Conservation (phyloP, 768 basidiomycete genomes). For the Mycena belliarum region DNA sequence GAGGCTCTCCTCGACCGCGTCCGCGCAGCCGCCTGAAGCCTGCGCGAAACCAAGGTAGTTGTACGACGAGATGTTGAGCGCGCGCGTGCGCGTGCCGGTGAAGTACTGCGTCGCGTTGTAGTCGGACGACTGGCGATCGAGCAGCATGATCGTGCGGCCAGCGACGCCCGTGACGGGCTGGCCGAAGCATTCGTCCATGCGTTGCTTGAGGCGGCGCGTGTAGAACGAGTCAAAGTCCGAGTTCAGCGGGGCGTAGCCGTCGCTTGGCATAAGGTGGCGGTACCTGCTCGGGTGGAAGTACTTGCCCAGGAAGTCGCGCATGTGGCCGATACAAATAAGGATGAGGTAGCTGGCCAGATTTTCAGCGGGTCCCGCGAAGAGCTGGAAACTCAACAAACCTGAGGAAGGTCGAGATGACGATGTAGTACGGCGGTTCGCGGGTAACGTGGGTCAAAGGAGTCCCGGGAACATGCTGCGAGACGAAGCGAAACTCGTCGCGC, state of each 20-base stretch:
- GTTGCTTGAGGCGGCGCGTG: constrained; percentile 90
- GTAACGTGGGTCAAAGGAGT: constrained; percentile 58
- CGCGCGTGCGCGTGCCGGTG: constrained; percentile 81
- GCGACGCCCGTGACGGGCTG: constrained; percentile 94
- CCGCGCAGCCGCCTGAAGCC: constrained; percentile 88
- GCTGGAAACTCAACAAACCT: constrained; percentile 6
- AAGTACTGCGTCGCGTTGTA: constrained; percentile 76
- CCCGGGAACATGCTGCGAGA: constrained; percentile 59
- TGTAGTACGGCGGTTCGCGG: constrained; percentile 90
- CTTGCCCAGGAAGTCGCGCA: constrained; percentile 95
- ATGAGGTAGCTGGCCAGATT: constrained; percentile 71
- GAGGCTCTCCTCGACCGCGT: constrained; percentile 86
- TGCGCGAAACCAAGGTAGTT: constrained; percentile 99
- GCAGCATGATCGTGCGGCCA: constrained; percentile 84
- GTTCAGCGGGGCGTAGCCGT: constrained; percentile 90
- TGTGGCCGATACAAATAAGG: constrained; percentile 87
- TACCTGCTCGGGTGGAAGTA: constrained; percentile 68
- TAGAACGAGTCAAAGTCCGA: constrained; percentile 99
- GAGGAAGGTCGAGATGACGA: constrained; percentile 89
- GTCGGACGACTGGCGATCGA: constrained; percentile 83
- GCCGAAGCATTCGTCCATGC: constrained; percentile 94
- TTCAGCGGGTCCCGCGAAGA: neutral
- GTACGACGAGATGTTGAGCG: constrained; percentile 96
- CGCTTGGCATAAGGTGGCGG: constrained; percentile 77
- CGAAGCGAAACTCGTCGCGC: constrained; percentile 71